These are phyloP conservation scores for Podospora pseudoanserina DNA, from an alignment of 495 filamentous ascomycete species.

Conservation along the genomic window DNA sequence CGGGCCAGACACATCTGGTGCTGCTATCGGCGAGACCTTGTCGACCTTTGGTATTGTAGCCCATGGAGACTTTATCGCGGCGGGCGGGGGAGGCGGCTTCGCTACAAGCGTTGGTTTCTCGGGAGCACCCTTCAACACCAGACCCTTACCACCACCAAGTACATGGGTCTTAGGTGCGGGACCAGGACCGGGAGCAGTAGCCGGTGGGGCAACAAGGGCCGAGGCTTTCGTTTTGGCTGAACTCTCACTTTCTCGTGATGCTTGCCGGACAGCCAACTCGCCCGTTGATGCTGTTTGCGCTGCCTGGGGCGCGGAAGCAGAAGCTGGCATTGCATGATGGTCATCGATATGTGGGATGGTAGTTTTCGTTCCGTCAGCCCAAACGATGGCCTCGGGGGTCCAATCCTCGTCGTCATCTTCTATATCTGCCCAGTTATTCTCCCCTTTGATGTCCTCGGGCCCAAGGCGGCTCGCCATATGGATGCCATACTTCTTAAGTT, in stretches of 20 bases:
- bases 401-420: conserved; percentile 98
- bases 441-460: conserved; percentile 67
- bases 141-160: conserved; percentile 46
- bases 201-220: conserved; percentile 26
- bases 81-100: conserved; percentile 67
- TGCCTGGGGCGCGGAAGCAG: conserved; percentile 22
- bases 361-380: conserved; percentile 95
- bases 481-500: conserved; percentile 93
- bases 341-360: conserved; percentile 65
- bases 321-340: conserved; percentile 11
- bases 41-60: conserved; percentile 80
- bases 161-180: conserved; percentile 41
- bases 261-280: conserved; percentile 13
- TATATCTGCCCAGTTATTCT: conserved; percentile 95
- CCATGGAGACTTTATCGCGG: conserved; percentile 86
- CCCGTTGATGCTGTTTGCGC: background rate
- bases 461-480: conserved; percentile 90
- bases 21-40: conserved; percentile 65
- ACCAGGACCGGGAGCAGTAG: conserved; percentile 20
- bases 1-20: conserved; percentile 36
- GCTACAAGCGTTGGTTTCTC: conserved; percentile 77
- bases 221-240: conserved; percentile 39
- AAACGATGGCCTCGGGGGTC: conserved; percentile 93
- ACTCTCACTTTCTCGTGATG: conserved; percentile 22
- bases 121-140: conserved; percentile 61